phyloP scores from a whole-genome alignment of 192 early-diverging fungal genomes.

The Glomus cerebriforme region DNA sequence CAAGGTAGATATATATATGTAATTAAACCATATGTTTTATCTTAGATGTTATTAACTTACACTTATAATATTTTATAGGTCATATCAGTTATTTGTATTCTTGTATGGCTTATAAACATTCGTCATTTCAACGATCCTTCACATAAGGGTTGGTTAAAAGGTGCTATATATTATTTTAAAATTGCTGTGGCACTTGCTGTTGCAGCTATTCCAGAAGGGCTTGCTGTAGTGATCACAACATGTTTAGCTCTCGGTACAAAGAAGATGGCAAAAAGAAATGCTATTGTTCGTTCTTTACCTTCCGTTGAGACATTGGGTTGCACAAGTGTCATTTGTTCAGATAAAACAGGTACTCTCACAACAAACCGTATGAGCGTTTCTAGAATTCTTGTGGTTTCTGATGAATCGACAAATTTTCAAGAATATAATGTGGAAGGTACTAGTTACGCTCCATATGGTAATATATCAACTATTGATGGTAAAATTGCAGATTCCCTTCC shows the following conservation, averaged over 20 bases:
- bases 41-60: slow-evolving; percentile 49
- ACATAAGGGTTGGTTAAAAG: slow-evolving; percentile 90
- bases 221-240: slow-evolving; percentile 98
- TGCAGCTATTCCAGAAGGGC: slow-evolving; percentile 98
- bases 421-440: slow-evolving; percentile 84
- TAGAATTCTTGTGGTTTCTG: slow-evolving; percentile 60
- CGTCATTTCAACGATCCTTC: slow-evolving; percentile 92
- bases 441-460: slow-evolving; percentile 85
- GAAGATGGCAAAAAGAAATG: slow-evolving; percentile 95
- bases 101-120: slow-evolving; percentile 98
- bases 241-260: slow-evolving; percentile 97
- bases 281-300: slow-evolving; percentile 92
- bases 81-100: slow-evolving; percentile 84
- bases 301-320: slow-evolving; percentile 97
- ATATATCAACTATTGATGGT: slow-evolving; percentile 48
- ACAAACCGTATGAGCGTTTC: slow-evolving; percentile 97
- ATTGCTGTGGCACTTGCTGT: slow-evolving; percentile 98
- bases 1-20: slow-evolving; percentile 49
- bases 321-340: slow-evolving; percentile 97
- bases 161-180: slow-evolving; percentile 98
- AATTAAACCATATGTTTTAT: background rate
- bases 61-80: slow-evolving; percentile 42
- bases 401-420: slow-evolving; percentile 44
- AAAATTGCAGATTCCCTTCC: slow-evolving; percentile 55
- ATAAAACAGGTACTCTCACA: slow-evolving; percentile 99